Percentiles rank a stretch among this genome's conserved stretches.
Evolutionary conservation across 202 grass and related monocot genomes (phyloP).

Genomic region (Tripidium arundinaceum): DNA sequence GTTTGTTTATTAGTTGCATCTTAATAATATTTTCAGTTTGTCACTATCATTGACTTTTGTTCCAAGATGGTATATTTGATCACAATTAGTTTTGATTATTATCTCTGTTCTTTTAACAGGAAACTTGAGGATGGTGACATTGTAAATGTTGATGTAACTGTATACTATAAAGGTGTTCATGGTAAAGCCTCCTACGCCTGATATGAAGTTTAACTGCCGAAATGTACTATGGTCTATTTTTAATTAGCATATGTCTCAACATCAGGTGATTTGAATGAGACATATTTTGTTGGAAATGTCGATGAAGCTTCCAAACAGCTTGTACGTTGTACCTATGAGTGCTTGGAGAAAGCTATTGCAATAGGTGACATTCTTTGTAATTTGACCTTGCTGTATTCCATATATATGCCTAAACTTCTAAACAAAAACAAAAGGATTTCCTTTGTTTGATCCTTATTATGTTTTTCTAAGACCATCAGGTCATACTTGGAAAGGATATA

Average conservation of each 20-base stretch:
- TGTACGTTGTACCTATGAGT: conserved; percentile 88
- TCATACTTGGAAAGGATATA: conserved; percentile 5
- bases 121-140: conserved; percentile 97
- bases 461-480: background rate
- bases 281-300: conserved; percentile 98
- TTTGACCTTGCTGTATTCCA: conserved; percentile 21
- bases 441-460: conserved; percentile 16
- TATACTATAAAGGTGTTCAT: conserved; percentile 89
- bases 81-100: conserved; percentile 27
- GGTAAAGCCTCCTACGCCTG: conserved; percentile 49
- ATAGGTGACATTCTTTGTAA: conserved; percentile 58
- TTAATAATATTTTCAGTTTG: background rate
- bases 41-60: background rate
- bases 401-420: conserved; percentile 1
- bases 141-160: conserved; percentile 92
- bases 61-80: background rate
- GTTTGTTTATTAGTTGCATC: background rate
- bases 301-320: conserved; percentile 89
- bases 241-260: conserved; percentile 17
- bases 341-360: conserved; percentile 98
- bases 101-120: conserved; percentile 37
- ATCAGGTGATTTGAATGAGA: conserved; percentile 96
- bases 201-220: conserved; percentile 19
- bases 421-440: background rate
- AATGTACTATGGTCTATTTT: conserved; percentile 15